These are phyloP conservation scores for Logfia minima DNA, from an alignment of 129 eudicot genomes.

Conservation along the genomic window DNA sequence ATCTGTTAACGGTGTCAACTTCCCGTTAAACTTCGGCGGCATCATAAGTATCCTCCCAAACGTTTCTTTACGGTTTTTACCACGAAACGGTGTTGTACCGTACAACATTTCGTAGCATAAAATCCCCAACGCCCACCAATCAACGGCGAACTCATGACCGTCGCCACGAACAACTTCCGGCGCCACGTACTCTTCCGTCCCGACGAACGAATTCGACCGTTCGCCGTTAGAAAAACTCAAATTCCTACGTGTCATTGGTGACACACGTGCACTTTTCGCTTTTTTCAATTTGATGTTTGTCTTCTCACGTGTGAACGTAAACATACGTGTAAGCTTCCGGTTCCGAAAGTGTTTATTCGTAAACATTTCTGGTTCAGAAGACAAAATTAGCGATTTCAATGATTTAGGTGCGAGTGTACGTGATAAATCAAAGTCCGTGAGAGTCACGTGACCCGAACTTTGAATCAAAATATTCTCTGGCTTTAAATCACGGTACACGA, in stretches of 20 bases:
- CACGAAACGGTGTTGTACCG: constrained; percentile 82
- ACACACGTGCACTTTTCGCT: constrained; percentile 66
- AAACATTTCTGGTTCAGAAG: constrained; percentile 10
- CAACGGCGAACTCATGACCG: constrained; percentile 85
- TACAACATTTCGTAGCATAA: constrained; percentile 85
- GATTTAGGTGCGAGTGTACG: constrained; percentile 34
- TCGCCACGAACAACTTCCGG: constrained; percentile 84
- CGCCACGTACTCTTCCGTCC: constrained; percentile 89
- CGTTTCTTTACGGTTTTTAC: constrained; percentile 72
- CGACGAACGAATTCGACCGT: constrained; percentile 80
- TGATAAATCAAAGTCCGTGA: constrained; percentile 88
- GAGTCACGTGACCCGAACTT: constrained; percentile 79
- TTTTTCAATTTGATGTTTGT: constrained; percentile 32
- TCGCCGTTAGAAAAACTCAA: constrained; percentile 43
- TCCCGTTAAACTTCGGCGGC: constrained; percentile 62
- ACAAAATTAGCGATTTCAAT: constrained; percentile 15
- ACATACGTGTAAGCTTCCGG: constrained; percentile 29
- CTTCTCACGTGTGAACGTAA: constrained; percentile 3
- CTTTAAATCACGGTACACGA: constrained; percentile 79
- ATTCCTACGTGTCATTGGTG: constrained; percentile 49
- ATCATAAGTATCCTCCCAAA: constrained; percentile 50
- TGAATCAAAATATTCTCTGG: constrained; percentile 80
- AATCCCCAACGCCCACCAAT: constrained; percentile 94
- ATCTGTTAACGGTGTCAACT: constrained; percentile 60
- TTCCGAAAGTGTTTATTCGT: constrained; percentile 17